These are phyloP conservation scores for Margaritispora aquatica DNA, from an alignment of 495 filamentous ascomycete species.

Conservation along the genomic window DNA sequence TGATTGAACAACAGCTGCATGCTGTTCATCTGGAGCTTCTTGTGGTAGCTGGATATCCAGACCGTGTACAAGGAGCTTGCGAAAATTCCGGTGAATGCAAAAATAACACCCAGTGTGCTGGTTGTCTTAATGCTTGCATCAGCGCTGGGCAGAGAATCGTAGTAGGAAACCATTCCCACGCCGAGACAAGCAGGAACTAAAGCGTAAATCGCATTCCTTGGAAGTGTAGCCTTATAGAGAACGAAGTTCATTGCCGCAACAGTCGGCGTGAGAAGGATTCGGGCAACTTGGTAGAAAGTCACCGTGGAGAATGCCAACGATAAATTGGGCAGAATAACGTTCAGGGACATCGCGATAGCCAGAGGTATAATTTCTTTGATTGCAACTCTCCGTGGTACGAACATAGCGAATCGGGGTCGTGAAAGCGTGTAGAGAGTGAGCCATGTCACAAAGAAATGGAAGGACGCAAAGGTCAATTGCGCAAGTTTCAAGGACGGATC, in stretches of 20 bases:
- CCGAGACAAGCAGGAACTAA: conserved; percentile 61
- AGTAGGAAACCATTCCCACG: conserved; percentile 65
- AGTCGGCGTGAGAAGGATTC: conserved; percentile 63
- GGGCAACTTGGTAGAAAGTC: conserved; percentile 69
- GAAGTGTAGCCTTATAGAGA: conserved; percentile 55
- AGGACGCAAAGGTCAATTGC: conserved; percentile 64
- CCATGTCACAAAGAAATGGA: conserved; percentile 69
- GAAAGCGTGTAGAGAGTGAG: conserved; percentile 60
- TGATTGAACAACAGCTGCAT: conserved; percentile 73
- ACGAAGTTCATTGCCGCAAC: conserved; percentile 62
- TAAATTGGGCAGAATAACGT: conserved; percentile 70
- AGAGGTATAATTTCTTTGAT: conserved; percentile 57
- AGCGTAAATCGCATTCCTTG: conserved; percentile 44
- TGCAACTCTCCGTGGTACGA: conserved; percentile 47
- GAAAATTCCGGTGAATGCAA: conserved; percentile 57
- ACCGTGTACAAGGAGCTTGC: conserved; percentile 65
- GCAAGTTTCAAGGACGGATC: conserved; percentile 56
- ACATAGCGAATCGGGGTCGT: conserved; percentile 53
- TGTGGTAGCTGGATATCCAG: conserved; percentile 61
- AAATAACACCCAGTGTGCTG: conserved; percentile 49
- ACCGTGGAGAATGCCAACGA: conserved; percentile 66
- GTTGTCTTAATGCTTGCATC: conserved; percentile 44
- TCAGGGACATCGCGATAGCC: conserved; percentile 59
- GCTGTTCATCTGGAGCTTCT: conserved; percentile 57
- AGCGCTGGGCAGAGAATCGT: conserved; percentile 52